Evolutionary conservation across 78 protist genomes (phyloP).

Genomic region (Acrasis kona): DNA sequence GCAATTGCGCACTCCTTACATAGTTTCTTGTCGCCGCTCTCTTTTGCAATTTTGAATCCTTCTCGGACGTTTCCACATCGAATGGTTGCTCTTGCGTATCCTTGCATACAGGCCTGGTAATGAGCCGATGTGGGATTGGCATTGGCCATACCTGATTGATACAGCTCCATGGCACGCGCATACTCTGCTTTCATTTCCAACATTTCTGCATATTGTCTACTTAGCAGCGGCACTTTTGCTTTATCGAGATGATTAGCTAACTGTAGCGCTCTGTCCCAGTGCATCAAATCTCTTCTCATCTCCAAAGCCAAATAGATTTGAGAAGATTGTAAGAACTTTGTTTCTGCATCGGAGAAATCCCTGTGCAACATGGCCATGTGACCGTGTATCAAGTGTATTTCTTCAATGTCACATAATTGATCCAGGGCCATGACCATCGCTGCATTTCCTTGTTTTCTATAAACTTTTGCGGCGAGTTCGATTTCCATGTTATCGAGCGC

Average conservation of each 20-base stretch:
- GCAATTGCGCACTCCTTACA: slow-evolving; percentile 44
- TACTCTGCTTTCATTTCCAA: slow-evolving; percentile 56
- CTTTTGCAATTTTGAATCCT: slow-evolving; percentile 21
- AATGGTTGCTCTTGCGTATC: slow-evolving; percentile 33
- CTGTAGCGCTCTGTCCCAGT: slow-evolving; percentile 64
- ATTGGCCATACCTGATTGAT: not conserved
- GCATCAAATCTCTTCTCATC: slow-evolving; percentile 60
- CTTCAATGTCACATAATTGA: slow-evolving; percentile 29
- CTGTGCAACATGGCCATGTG: slow-evolving; percentile 36
- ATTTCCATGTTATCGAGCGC: slow-evolving; percentile 44
- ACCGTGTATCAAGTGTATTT: slow-evolving; percentile 40
- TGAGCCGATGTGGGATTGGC: not conserved
- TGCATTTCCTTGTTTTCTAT: slow-evolving; percentile 36
- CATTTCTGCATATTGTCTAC: slow-evolving; percentile 53
- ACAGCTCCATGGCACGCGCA: slow-evolving; percentile 15
- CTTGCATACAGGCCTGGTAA: slow-evolving; percentile 16
- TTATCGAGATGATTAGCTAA: slow-evolving; percentile 53
- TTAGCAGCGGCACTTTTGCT: slow-evolving; percentile 27
- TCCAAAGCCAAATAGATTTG: slow-evolving; percentile 52
- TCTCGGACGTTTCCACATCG: slow-evolving; percentile 27
- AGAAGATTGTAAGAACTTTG: slow-evolving; percentile 20
- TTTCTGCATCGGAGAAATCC: slow-evolving; percentile 43
- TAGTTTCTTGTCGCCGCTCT: not conserved
- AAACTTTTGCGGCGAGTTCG: slow-evolving; percentile 26
- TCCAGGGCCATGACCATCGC: slow-evolving; percentile 49